phyloP scores from a whole-genome alignment of 2,329 filamentous ascomycete species.

The Coleophoma crateriformis region DNA sequence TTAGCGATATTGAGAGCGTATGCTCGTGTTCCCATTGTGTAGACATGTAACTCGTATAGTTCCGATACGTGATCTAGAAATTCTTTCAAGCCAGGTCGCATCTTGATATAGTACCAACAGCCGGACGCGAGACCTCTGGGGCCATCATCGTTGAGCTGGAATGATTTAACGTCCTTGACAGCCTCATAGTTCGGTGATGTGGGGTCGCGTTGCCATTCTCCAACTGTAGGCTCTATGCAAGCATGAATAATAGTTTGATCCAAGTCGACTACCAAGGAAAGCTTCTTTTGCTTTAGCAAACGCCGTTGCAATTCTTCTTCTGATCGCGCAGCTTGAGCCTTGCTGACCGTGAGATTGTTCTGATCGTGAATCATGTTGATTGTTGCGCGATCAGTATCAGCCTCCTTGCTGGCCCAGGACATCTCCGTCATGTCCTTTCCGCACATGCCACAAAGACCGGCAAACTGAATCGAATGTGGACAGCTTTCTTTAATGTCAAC shows the following conservation, averaged over 20 bases:
- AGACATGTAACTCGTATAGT: conserved; percentile 93
- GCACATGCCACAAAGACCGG: conserved; percentile 84
- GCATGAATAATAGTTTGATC: conserved; percentile 99
- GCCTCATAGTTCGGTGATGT: conserved; percentile 87
- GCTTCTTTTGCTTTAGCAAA: conserved; percentile 72
- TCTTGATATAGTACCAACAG: conserved; percentile 98
- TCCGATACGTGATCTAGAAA: conserved; percentile 75
- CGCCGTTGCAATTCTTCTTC: conserved; percentile 85
- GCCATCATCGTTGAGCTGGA: conserved; percentile 81
- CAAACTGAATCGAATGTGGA: conserved; percentile 84
- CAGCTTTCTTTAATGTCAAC: conserved; percentile 87
- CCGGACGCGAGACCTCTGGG: conserved; percentile 61
- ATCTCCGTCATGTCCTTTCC: conserved; percentile 94
- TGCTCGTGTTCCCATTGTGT: conserved; percentile 98
- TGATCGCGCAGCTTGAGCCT: conserved; percentile 70
- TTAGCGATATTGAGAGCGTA: conserved; percentile 89
- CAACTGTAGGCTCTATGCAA: conserved; percentile 92
- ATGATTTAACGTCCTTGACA: conserved; percentile 81
- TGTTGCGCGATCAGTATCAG: conserved; percentile 78
- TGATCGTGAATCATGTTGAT: conserved; percentile 96
- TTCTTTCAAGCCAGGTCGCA: conserved; percentile 76
- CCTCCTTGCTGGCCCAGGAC: conserved; percentile 74
- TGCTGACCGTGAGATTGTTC: conserved; percentile 78
- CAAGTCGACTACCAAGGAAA: conserved; percentile 92
- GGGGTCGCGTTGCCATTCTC: conserved; percentile 88